Evolutionary conservation across 352 stramenopile genomes (phyloP).

Genomic region (Saprolegnia diclina): DNA sequence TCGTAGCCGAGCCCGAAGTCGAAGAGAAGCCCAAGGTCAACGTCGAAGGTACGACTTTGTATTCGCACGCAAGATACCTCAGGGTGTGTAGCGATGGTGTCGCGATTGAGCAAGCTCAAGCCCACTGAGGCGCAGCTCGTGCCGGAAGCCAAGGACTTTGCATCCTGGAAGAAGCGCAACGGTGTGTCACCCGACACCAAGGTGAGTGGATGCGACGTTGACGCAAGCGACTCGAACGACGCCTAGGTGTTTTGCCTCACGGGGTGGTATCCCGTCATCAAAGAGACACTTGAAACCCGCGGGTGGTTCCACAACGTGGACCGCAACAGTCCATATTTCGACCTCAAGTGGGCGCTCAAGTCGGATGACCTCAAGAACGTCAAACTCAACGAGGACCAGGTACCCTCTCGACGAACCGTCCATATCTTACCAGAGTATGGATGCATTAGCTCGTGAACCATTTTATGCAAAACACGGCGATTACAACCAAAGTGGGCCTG

Average conservation of each 20-base stretch:
- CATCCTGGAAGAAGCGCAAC: conserved; percentile 87
- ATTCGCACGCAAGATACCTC: conserved; percentile 25
- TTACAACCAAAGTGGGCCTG: conserved; percentile 89
- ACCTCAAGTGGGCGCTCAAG: conserved; percentile 90
- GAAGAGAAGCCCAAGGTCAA: conserved; percentile 42
- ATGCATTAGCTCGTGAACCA: conserved; percentile 88
- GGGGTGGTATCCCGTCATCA: conserved; percentile 89
- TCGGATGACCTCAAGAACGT: conserved; percentile 73
- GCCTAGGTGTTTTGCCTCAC: conserved; percentile 83
- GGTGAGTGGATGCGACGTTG: neutral
- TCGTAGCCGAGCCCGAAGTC: conserved; percentile 28
- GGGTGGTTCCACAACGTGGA: conserved; percentile 88
- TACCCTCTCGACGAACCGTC: neutral
- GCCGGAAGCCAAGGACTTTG: conserved; percentile 72
- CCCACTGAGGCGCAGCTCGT: conserved; percentile 46
- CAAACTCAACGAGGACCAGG: conserved; percentile 50
- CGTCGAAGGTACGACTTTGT: conserved; percentile 30
- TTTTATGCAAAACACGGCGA: conserved; percentile 86
- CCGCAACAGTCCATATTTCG: conserved; percentile 77
- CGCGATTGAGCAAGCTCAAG: conserved; percentile 67
- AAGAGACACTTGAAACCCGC: conserved; percentile 78
- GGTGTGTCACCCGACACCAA: conserved; percentile 64
- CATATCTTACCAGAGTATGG: neutral
- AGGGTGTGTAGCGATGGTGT: conserved; percentile 64
- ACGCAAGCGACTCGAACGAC: neutral